Evolutionary conservation across 2,329 filamentous ascomycete species (phyloP), one percentile per base, ranked within the genome.

Genomic region (Aspergillus fijiensis): DNA sequence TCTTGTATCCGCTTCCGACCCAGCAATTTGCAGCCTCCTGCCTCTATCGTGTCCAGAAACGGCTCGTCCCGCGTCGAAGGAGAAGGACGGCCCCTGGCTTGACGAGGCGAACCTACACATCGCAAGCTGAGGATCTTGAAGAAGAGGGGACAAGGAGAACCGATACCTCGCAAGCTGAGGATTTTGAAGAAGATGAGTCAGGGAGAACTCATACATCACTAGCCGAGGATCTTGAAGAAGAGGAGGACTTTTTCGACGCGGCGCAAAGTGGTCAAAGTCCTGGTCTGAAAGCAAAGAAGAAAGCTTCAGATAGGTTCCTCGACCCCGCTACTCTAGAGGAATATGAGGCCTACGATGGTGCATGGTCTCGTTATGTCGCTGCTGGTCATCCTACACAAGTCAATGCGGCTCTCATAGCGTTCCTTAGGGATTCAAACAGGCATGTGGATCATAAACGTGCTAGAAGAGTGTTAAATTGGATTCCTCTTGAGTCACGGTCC

Each of bases 401-500:
- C 42, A 69, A 63, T 31, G 65, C 69, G 27, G 63, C 65, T 51
- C 63, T 77, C 35, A 73, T 80, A 55, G 64, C 64, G 6, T 78
- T 76, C 63, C 63, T 83, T 12, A 74, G 75, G 7, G 65, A 62
- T n/a, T 82, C 81, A 11, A 60, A 66, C 48, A 63, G 70, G 12
- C 39, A 68, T 2, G 52, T 74, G 25, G 76, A 84, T 66, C 71
- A 77, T 14, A 74, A 75, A 59, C 77, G 80, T 51, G 72, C 76
- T 19, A 72, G 79, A 52, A 62, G 73, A n/a, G 61, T 85, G 9
- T 85, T 85, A 65, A 68, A 79, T 31, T 59, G 64, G 3, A 75
- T 84, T 27, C 67, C 74, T 3, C 25, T 60, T 1, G 57, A 73
- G 9, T 57, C 74, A 42, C 78, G 81, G 27, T 75, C 72, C 2